These are phyloP conservation scores for Plasmodium billcollinsi DNA, from an alignment of 169 alveolate genomes.

Conservation along the genomic window DNA sequence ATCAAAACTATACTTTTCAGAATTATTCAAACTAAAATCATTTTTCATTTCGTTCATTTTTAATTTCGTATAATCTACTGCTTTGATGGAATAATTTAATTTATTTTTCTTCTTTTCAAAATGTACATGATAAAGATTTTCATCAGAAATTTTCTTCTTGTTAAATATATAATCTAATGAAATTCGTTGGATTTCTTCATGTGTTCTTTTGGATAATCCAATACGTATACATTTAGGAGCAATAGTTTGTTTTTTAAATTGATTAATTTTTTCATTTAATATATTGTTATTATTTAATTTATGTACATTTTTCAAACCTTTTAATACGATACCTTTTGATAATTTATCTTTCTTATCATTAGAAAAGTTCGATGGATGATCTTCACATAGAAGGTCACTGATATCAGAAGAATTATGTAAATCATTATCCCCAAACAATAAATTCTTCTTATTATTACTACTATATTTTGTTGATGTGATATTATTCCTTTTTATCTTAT, in stretches of 20 bases:
- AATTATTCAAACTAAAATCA: slow-evolving; percentile 15
- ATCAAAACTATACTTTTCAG: slow-evolving; percentile 48
- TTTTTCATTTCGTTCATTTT: slow-evolving; percentile 61
- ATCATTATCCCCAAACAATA: background rate
- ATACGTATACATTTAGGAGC: slow-evolving; percentile 72
- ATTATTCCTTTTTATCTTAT: background rate
- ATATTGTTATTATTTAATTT: background rate
- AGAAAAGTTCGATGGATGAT: too few relatives aligned
- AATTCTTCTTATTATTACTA: background rate
- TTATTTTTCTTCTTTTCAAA: slow-evolving; percentile 45
- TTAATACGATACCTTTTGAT: too few relatives aligned
- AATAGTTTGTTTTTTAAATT: slow-evolving; percentile 30
- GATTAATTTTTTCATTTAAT: background rate
- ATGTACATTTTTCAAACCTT: too few relatives aligned
- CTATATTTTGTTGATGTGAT: background rate
- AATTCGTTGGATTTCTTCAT: slow-evolving; percentile 74
- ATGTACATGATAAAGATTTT: slow-evolving; percentile 36
- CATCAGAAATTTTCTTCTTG: slow-evolving; percentile 42
- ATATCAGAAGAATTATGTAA: too few relatives aligned
- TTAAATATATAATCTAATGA: slow-evolving; percentile 75
- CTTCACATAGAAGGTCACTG: too few relatives aligned
- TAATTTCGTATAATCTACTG: slow-evolving; percentile 27
- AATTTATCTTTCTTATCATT: too few relatives aligned
- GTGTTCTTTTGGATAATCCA: slow-evolving; percentile 63
- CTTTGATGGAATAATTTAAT: slow-evolving; percentile 17